Percentiles rank a stretch among this genome's conserved stretches.
Conservation (phyloP, 2,329 filamentous ascomycete species). For the Alternaria novae-zelandiae region DNA sequence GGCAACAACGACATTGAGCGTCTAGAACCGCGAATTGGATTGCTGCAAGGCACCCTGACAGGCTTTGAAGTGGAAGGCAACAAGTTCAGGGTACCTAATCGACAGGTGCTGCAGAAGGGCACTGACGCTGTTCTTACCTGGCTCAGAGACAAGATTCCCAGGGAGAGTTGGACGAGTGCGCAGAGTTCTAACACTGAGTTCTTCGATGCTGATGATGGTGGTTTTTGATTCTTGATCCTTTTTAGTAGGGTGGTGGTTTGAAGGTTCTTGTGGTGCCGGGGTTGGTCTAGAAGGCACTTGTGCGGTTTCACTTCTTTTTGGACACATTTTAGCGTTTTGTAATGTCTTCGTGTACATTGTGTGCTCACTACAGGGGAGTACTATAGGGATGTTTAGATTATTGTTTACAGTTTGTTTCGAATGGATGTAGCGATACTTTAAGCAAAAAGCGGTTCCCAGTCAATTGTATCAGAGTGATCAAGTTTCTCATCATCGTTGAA, state of each 20-base stretch:
- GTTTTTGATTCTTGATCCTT: constrained; percentile 8
- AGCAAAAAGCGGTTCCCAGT: not conserved
- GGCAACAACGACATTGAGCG: constrained; percentile 85
- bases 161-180: constrained; percentile 28
- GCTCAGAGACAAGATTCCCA: constrained; percentile 76
- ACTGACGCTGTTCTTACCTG: constrained; percentile 84
- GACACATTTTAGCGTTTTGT: constrained; percentile 4
- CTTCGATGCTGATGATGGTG: constrained; percentile 26
- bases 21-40: constrained; percentile 79
- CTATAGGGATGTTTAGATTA: not conserved
- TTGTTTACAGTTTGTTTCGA: not conserved
- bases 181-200: constrained; percentile 32
- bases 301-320: not conserved
- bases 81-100: constrained; percentile 84
- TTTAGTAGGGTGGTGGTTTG: not conserved
- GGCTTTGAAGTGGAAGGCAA: constrained; percentile 83
- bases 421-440: not conserved
- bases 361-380: not conserved
- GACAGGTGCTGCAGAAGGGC: constrained; percentile 82
- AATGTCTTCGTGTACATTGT: constrained; percentile 13
- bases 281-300: not conserved
- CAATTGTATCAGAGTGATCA: not conserved
- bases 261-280: not conserved
- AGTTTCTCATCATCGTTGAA: not conserved
- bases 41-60: constrained; percentile 71